Evolutionary conservation across 2,329 filamentous ascomycete genomes (phyloP), one percentile per base, ranked within the genome.

Genomic region (Fusarium musae): DNA sequence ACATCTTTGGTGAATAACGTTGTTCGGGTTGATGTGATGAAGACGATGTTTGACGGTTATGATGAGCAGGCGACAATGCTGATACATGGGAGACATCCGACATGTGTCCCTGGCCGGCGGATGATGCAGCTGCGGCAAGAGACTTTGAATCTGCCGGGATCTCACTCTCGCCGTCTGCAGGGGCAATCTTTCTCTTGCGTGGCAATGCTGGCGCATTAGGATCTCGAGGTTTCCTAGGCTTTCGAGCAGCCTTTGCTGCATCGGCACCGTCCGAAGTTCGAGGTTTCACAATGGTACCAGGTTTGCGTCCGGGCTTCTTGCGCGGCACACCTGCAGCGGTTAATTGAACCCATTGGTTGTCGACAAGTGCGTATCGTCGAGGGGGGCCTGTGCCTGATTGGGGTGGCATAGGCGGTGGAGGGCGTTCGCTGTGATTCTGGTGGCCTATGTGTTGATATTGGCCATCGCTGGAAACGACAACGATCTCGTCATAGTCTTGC

Each of bases 241-340:
- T 87, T 66, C 88, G 87, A 13, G 69, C 50, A 59, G 82, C 82
- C 79, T 89, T 89, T 74, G 84, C 39, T 23, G 63, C 65, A 23
- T 83, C 81, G 59, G 81, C 81, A 53, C 82, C 83, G 66, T 83
- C 80, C 58, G 81, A 79, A 60, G 78, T 78, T 79, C 84, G 85
- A 64, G 82, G 80, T 75, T 87, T 87, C 54, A 86, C 80, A 61
- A 82, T 86, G 68, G 84, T 88, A 78, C 87, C 92, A 77, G 90
- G 89, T 78, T 92, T 92, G 56, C 90, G 87, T 28, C 89, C 90
- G 26, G 90, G 89, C 82, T 92, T 92, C 82, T 91, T 91, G 9
- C 89, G 83, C 1, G 89, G 88, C 11, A 89, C 78, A 16, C 89
- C 89, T 58, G 88, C 88, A 32, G 88, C 88, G 0, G 88, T 90